phyloP scores from a whole-genome alignment of 129 eudicot species.

The Flaveria bidentis region DNA sequence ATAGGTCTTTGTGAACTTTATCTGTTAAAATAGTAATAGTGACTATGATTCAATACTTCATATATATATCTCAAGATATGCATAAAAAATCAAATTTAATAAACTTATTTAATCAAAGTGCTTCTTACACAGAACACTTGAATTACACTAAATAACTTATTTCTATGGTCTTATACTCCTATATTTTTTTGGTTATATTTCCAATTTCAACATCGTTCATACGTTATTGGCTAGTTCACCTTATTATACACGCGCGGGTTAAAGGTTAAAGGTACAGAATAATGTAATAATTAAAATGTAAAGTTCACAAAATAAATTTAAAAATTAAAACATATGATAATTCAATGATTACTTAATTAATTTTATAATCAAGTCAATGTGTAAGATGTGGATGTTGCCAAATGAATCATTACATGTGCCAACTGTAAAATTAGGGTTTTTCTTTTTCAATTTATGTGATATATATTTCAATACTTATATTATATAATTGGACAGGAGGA shows the following conservation, averaged over 20 bases:
- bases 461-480: constrained; percentile 9
- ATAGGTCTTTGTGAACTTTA: too few species aligned
- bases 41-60: too few species aligned
- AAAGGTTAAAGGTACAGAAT: background rate
- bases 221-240: background rate
- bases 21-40: too few species aligned
- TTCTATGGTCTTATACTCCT: too few species aligned
- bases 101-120: too few species aligned
- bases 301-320: background rate
- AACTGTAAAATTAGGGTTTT: constrained; percentile 35
- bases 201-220: too few species aligned
- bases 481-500: constrained; percentile 27
- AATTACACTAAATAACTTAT: too few species aligned
- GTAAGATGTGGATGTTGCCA: constrained; percentile 28
- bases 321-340: background rate
- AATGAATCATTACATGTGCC: constrained; percentile 42
- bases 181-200: too few species aligned
- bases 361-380: constrained; percentile 36
- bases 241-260: too few species aligned
- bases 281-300: background rate
- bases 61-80: too few species aligned
- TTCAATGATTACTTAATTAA: constrained; percentile 23
- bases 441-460: constrained; percentile 20
- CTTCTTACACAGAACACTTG: too few species aligned
- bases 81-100: too few species aligned